Conservation (phyloP, 345 rosid species). For the Eutrema heterophyllum region DNA sequence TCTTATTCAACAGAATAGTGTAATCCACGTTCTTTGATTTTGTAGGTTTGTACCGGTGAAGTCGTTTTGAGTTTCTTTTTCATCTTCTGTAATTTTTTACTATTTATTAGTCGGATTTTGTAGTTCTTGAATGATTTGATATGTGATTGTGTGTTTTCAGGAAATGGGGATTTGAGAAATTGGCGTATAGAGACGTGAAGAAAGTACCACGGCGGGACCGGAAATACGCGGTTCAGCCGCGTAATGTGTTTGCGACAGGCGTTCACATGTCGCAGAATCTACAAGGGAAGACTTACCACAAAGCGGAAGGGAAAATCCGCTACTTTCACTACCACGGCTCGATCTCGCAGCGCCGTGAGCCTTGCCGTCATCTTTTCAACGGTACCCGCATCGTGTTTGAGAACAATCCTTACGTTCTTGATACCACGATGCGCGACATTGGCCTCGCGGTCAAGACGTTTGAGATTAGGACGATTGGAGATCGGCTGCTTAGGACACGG, state of each 20-base stretch:
- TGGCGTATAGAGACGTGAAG: conserved; percentile 70
- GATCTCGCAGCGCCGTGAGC: conserved; percentile 64
- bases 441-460: conserved; percentile 50
- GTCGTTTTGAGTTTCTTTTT: too few relatives aligned
- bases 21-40: too few relatives aligned
- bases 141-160: conserved; percentile 32
- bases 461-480: conserved; percentile 44
- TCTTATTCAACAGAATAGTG: neutral
- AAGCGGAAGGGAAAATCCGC: conserved; percentile 43
- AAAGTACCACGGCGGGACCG: conserved; percentile 70
- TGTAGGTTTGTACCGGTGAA: neutral
- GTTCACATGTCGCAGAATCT: conserved; percentile 94
- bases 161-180: conserved; percentile 95
- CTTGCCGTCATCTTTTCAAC: conserved; percentile 58
- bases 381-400: conserved; percentile 39
- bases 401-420: conserved; percentile 59
- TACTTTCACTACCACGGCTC: conserved; percentile 93
- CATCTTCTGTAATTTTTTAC: neutral
- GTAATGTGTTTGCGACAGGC: conserved; percentile 66
- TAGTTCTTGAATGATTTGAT: conserved; percentile 7
- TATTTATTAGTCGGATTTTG: neutral
- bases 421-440: conserved; percentile 65
- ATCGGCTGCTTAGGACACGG: conserved; percentile 25
- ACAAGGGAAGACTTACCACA: conserved; percentile 57
- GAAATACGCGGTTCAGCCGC: conserved; percentile 82